Evolutionary conservation across 345 rosid genomes (phyloP).

Genomic region (Bruguiera sexangula): DNA sequence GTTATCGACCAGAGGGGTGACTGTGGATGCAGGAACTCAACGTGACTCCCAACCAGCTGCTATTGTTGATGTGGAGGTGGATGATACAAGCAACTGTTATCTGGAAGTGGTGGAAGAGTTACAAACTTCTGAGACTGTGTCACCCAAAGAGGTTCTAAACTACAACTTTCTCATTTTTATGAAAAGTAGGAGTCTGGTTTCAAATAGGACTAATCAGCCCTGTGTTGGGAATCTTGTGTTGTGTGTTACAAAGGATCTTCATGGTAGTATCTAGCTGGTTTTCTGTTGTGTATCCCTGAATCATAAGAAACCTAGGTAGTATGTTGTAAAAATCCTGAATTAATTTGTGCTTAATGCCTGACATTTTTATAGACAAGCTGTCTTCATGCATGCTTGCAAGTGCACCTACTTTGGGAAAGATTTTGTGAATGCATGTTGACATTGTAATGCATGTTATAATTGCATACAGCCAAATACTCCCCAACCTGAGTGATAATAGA

Average conservation of each 20-base stretch:
- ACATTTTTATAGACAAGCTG: background rate
- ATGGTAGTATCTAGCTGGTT: too few relatives aligned
- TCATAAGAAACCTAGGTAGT: background rate
- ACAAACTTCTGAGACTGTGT: constrained; percentile 1
- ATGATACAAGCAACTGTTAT: constrained; percentile 14
- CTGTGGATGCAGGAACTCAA: constrained; percentile 12
- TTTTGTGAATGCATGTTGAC: too few relatives aligned
- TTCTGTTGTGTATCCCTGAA: too few relatives aligned
- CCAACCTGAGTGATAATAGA: too few relatives aligned
- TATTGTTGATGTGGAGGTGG: constrained; percentile 11
- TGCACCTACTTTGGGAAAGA: too few relatives aligned
- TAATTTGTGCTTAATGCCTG: background rate
- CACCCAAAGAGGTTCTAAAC: constrained; percentile 8
- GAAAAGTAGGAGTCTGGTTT: background rate
- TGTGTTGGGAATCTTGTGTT: too few relatives aligned
- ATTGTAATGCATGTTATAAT: too few relatives aligned
- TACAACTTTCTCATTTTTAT: constrained; percentile 9
- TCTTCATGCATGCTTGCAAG: background rate
- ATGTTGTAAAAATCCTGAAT: background rate
- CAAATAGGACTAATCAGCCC: background rate
- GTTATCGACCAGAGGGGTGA: background rate
- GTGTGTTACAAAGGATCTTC: too few relatives aligned
- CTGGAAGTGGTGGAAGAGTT: constrained; percentile 15
- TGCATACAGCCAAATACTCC: too few relatives aligned
- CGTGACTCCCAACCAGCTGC: constrained; percentile 8